Base-by-base conservation (phyloP, 2,329 filamentous ascomycete species). In the Mariannaea elegans region DNA sequence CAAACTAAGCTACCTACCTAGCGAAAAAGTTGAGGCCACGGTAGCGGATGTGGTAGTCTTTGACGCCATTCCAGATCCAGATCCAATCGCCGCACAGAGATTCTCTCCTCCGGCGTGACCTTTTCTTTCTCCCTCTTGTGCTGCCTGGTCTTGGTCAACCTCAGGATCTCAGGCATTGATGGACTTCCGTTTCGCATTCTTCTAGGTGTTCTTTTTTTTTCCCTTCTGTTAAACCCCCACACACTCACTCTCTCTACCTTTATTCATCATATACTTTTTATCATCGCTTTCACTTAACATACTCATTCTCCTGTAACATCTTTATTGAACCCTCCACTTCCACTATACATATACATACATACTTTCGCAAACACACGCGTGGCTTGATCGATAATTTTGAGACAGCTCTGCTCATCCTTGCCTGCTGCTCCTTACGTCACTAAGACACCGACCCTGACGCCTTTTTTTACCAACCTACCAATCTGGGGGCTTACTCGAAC, bases 11-110 rank as follows among this genome's bases (percentile, higher is more conserved):
- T n/a, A n/a, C n/a, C n/a, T n/a, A n/a, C n/a, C n/a, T 32, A 8
- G 24, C 27, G 6, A 24, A 36, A 9, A 39, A 55, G 19, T 55
- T 41, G 52, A 55, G 52, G 52, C 52, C 52, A 55, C 52, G 52
- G 42, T 55, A 55, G 52, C 52, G 52, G 52, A 48, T 54, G 51
- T 34, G 42, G 44, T 41, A 39, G 51, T 29, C 38, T 54, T 42
- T 19, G 52, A 48, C 52, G 34, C 52, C 52, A 55, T 39, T 48
- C 52, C 52, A 55, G 52, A 55, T 55, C 52, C 44, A 55, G 52
- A 55, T 55, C 50, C 39, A 38, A 46, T 44, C 29, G 50, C 50
- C 39, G 39, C 32, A 39, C 50, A 12, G 41, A 38, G 32, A 36
- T 36, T 39, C 32, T 46, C 44, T 41, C 51, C 29, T 19, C 41